Conservation (phyloP, 495 filamentous ascomycete genomes). For the Bryoglossum gracile region DNA sequence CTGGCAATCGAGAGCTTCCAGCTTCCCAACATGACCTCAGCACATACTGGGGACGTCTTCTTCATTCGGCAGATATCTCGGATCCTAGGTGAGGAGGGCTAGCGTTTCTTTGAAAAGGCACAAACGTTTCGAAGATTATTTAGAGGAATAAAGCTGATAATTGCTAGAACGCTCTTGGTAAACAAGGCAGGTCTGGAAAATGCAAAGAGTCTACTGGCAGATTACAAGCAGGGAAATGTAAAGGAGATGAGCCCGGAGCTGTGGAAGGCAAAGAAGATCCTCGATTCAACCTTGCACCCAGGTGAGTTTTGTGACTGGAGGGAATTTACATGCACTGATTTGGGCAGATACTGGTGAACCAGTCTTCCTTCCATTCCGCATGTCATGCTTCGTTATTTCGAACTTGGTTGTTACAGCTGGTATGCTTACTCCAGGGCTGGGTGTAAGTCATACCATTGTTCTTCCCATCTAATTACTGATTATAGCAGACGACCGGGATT, state of each 20-base stretch:
- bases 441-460: conserved; percentile 37
- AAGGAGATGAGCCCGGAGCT: conserved; percentile 78
- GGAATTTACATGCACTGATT: conserved; percentile 25
- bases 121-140: conserved; percentile 11
- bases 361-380: conserved; percentile 90
- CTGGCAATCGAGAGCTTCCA: conserved; percentile 78
- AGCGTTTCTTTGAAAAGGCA: conserved; percentile 17
- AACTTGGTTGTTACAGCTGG: conserved; percentile 96
- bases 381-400: conserved; percentile 91
- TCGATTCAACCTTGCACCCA: conserved; percentile 92
- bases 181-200: conserved; percentile 67
- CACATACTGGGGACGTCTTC: conserved; percentile 93
- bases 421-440: conserved; percentile 86
- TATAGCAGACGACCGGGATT: conserved; percentile 66
- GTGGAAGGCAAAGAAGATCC: conserved; percentile 93
- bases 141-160: background rate
- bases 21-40: conserved; percentile 84
- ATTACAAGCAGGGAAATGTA: conserved; percentile 75
- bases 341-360: conserved; percentile 72
- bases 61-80: conserved; percentile 80
- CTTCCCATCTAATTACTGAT: conserved; percentile 18
- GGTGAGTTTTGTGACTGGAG: conserved; percentile 40
- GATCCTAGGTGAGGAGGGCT: conserved; percentile 78
- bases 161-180: conserved; percentile 68
- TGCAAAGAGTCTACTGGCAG: conserved; percentile 67